Percentiles rank a stretch among this genome's conserved stretches.
phyloP scores from a whole-genome alignment of 2,329 filamentous ascomycete genomes.

The Coniochaeta sp. region DNA sequence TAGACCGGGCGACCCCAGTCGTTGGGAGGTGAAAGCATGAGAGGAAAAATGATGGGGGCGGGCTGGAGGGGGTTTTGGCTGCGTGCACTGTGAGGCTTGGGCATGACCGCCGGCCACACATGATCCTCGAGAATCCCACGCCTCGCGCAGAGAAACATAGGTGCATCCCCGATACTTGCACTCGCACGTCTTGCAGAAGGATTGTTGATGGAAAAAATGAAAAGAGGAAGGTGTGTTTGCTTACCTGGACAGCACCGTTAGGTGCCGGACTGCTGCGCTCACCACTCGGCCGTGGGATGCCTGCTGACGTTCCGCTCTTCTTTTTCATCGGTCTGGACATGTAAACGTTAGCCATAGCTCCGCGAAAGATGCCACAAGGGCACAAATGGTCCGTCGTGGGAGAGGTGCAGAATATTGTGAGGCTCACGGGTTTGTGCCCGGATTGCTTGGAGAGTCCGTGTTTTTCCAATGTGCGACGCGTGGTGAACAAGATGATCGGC shows the following conservation, averaged over 20 bases:
- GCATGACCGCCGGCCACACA: background rate
- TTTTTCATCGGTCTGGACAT: conserved; percentile 65
- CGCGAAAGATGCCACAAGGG: background rate
- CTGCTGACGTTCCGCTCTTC: conserved; percentile 61
- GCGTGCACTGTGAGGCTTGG: background rate
- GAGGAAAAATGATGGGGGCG: conserved; percentile 3
- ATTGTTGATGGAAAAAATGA: background rate
- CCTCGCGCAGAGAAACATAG: background rate
- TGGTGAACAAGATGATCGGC: background rate
- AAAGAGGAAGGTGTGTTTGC: background rate
- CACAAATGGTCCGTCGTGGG: background rate
- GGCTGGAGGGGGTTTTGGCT: background rate
- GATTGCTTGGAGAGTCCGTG: background rate
- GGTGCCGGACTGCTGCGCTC: conserved; percentile 56
- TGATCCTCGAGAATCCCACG: background rate
- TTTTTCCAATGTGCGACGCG: background rate
- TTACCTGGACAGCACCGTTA: conserved; percentile 32
- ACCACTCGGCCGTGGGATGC: conserved; percentile 58
- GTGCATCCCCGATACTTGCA: background rate
- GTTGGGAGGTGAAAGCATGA: conserved; percentile 12
- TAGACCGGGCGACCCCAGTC: background rate
- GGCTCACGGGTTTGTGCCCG: background rate
- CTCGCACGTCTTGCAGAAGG: background rate
- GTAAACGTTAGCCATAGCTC: conserved; percentile 6
- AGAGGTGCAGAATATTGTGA: background rate